phyloP scores from a whole-genome alignment of 164 flowering plant genomes.

The Buxus sempervirens region DNA sequence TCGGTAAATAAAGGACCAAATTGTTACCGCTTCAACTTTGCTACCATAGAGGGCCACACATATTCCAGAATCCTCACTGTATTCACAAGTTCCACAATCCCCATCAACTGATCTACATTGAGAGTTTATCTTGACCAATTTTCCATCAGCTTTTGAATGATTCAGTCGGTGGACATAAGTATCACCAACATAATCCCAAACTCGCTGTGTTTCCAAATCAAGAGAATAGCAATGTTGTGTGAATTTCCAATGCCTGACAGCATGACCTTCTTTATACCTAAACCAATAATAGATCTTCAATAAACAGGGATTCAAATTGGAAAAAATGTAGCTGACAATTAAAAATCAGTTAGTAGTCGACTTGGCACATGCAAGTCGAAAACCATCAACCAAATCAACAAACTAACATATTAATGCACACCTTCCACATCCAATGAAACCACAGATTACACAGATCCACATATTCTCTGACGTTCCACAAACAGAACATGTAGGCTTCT shows the following conservation, averaged over 20 bases:
- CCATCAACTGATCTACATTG: slow-evolving; percentile 51
- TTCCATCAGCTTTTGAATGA: slow-evolving; percentile 83
- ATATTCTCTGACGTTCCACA: slow-evolving; percentile 76
- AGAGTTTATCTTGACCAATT: slow-evolving; percentile 42
- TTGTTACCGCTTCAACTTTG: slow-evolving; percentile 78
- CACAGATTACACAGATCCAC: slow-evolving; percentile 95
- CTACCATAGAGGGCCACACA: slow-evolving; percentile 60
- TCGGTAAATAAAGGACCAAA: neutral
- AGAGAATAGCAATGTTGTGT: slow-evolving; percentile 86
- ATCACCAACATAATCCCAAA: slow-evolving; percentile 99
- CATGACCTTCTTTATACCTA: slow-evolving; percentile 93
- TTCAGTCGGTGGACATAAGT: slow-evolving; percentile 82
- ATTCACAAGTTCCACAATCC: slow-evolving; percentile 59
- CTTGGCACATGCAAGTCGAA: neutral
- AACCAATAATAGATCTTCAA: slow-evolving; percentile 9
- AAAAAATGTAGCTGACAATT: neutral
- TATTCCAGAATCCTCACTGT: slow-evolving; percentile 67
- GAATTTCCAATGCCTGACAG: slow-evolving; percentile 79
- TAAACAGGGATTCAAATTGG: neutral
- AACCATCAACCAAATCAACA: neutral
- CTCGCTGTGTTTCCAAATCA: slow-evolving; percentile 71
- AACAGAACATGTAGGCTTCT: slow-evolving; percentile 67
- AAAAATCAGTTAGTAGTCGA: neutral
- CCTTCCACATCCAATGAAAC: slow-evolving; percentile 96
- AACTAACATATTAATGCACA: slow-evolving; percentile 14